These are phyloP conservation scores for Flaveria linearis DNA, from an alignment of 129 eudicot species.

Conservation along the genomic window DNA sequence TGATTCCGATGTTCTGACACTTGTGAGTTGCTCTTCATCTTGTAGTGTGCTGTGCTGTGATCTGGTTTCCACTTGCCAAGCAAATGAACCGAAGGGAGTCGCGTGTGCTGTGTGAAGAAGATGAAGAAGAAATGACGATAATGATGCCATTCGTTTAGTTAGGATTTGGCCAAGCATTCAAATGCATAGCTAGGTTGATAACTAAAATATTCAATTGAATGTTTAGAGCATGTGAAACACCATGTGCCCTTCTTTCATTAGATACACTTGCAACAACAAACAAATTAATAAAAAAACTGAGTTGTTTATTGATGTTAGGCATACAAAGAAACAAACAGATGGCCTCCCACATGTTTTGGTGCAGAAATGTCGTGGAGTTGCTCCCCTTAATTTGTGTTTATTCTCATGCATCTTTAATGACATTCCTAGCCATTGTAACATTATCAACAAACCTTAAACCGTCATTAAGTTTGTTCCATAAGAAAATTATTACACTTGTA, in stretches of 20 bases:
- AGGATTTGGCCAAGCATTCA: not conserved
- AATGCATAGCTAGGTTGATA: not conserved
- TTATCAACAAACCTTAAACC: not conserved
- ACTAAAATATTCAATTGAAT: not conserved
- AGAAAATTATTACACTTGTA: not conserved
- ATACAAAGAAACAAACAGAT: not conserved
- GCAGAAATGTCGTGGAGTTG: not conserved
- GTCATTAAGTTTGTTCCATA: not conserved
- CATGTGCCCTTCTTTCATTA: not conserved
- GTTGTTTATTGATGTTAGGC: not conserved
- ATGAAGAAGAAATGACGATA: not conserved
- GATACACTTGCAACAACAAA: not conserved
- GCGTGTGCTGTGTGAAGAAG: not conserved
- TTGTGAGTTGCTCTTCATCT: not conserved
- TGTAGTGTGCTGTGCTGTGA: slow-evolving; percentile 2
- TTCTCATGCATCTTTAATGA: not conserved
- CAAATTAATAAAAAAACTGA: not conserved
- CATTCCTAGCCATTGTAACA: not conserved
- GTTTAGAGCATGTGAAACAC: slow-evolving; percentile 5
- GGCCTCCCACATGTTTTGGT: slow-evolving; percentile 6
- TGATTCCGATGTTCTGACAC: not conserved
- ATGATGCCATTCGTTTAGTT: not conserved
- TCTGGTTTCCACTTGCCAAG: not conserved
- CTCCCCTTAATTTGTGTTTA: not conserved
- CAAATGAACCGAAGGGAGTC: not conserved